phyloP scores from a whole-genome alignment of 2,329 filamentous ascomycete genomes.

The Penicillium palitans region DNA sequence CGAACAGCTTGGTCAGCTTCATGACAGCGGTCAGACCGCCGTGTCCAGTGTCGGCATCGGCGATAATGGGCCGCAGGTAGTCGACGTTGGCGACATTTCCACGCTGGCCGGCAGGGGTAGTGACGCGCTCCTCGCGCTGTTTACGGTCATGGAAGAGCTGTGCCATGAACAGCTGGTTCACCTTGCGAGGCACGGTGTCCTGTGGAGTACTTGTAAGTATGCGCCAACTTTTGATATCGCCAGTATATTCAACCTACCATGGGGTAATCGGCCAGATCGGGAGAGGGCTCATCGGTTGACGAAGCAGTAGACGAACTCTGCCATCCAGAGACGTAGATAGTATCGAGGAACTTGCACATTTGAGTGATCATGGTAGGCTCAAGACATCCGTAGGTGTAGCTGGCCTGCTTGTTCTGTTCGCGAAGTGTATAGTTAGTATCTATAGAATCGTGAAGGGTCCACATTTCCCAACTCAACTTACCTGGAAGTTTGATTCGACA shows the following conservation, averaged over 20 bases:
- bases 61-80: slow-evolving; percentile 93
- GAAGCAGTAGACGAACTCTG: slow-evolving; percentile 97
- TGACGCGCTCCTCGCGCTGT: slow-evolving; percentile 91
- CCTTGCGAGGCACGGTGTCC: slow-evolving; percentile 98
- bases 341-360: slow-evolving; percentile 98
- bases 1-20: slow-evolving; percentile 97
- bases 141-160: slow-evolving; percentile 99
- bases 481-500: slow-evolving; percentile 81
- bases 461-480: slow-evolving; percentile 42
- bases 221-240: not conserved
- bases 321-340: slow-evolving; percentile 98
- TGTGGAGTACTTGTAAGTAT: slow-evolving; percentile 39
- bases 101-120: slow-evolving; percentile 70
- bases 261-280: slow-evolving; percentile 97
- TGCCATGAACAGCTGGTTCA: slow-evolving; percentile 94
- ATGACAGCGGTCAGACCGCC: slow-evolving; percentile 97
- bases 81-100: slow-evolving; percentile 76
- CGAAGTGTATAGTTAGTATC: slow-evolving; percentile 14
- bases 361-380: slow-evolving; percentile 98
- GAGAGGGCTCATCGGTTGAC: slow-evolving; percentile 90
- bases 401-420: slow-evolving; percentile 72
- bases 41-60: slow-evolving; percentile 95
- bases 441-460: not conserved
- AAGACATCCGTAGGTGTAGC: slow-evolving; percentile 94
- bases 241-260: slow-evolving; percentile 59